Evolutionary conservation across 805 yeast species (phyloP).

Genomic region (Wickerhamomyces bisporus): DNA sequence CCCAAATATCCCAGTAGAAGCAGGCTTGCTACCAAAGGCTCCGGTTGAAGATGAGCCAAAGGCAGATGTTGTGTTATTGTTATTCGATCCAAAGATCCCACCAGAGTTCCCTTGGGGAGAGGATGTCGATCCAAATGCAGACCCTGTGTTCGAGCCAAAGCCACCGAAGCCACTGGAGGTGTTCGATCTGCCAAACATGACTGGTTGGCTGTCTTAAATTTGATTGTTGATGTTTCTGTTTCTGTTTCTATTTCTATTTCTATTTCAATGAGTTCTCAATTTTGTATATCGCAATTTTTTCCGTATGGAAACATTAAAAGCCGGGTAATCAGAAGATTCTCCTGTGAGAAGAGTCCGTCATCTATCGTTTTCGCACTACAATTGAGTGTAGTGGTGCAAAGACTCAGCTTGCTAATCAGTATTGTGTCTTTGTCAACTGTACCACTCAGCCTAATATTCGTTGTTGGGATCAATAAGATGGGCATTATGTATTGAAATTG

Average conservation of each 20-base stretch:
- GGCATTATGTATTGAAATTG: too few relatives aligned
- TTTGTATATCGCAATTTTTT: background rate
- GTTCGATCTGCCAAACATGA: conserved; percentile 24
- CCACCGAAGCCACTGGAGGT: conserved; percentile 28
- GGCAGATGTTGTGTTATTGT: conserved; percentile 13
- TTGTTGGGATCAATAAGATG: too few relatives aligned
- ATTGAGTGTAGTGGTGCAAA: too few relatives aligned
- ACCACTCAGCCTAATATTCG: too few relatives aligned
- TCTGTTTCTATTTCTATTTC: background rate
- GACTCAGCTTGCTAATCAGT: too few relatives aligned
- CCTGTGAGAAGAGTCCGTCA: too few relatives aligned
- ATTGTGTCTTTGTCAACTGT: too few relatives aligned
- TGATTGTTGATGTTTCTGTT: background rate
- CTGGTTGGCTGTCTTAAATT: background rate
- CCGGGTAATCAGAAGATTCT: background rate
- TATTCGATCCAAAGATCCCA: conserved; percentile 18
- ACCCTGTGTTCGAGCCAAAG: conserved; percentile 23
- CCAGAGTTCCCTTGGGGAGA: conserved; percentile 20
- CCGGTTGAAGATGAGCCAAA: conserved; percentile 9
- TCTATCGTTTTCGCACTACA: too few relatives aligned
- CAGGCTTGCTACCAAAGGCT: conserved; percentile 1
- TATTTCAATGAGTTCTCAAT: background rate
- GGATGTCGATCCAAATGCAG: conserved; percentile 1
- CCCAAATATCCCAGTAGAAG: conserved; percentile 1
- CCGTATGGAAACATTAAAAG: too few relatives aligned